Conservation (phyloP, 2,329 filamentous ascomycete genomes). For the Fusarium aywerte region DNA sequence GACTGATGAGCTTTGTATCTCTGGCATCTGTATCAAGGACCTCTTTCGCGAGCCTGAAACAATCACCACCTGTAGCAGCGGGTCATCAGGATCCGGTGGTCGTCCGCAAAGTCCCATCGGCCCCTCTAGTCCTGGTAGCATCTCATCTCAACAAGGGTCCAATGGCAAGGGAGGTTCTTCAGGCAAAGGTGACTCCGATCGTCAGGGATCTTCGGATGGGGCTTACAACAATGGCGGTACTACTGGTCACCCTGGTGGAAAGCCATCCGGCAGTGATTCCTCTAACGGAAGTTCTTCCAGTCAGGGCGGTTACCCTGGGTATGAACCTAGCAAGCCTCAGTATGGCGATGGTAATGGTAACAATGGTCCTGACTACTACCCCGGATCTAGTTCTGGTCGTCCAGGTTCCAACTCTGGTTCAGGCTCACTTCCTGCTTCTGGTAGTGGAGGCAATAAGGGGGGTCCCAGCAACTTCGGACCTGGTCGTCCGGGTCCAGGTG, state of each 20-base stretch:
- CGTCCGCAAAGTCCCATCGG: not conserved
- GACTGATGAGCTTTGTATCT: constrained; percentile 23
- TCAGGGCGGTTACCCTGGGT: not conserved
- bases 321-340: not conserved
- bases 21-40: constrained; percentile 15
- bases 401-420: not conserved
- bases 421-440: not conserved
- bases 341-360: not conserved
- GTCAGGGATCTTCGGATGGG: not conserved
- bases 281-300: not conserved
- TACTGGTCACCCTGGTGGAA: not conserved
- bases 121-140: not conserved
- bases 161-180: not conserved
- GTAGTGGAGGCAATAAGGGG: not conserved
- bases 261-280: not conserved
- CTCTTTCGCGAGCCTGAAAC: not conserved
- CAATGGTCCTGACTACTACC: not conserved
- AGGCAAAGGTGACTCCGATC: not conserved
- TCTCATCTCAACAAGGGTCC: not conserved
- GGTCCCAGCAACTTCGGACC: not conserved
- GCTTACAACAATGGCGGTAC: not conserved
- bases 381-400: not conserved
- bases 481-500: not conserved
- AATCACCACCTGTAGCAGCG: not conserved
- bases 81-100: not conserved